Conservation (phyloP, 352 stramenopile genomes). For the Globisporangium carolinianum region DNA sequence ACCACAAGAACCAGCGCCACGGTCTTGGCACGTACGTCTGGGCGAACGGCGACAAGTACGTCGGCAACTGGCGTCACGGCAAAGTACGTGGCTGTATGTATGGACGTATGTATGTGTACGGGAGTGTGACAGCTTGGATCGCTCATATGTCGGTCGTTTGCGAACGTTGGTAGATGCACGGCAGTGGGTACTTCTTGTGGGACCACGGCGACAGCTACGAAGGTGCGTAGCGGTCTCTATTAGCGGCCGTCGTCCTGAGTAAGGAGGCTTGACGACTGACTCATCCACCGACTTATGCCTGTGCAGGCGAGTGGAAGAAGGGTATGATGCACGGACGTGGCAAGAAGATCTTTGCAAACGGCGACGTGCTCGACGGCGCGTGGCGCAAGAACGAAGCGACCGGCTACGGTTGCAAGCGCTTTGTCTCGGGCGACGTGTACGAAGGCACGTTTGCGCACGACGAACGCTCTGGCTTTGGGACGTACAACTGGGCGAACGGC, state of each 20-base stretch:
- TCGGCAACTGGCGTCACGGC: constrained; percentile 75
- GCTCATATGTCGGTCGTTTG: not conserved
- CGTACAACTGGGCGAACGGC: constrained; percentile 66
- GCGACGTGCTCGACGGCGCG: constrained; percentile 52
- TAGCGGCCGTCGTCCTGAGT: not conserved
- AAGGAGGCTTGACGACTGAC: not conserved
- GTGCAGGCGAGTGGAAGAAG: constrained; percentile 66
- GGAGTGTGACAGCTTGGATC: not conserved
- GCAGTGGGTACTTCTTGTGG: constrained; percentile 62
- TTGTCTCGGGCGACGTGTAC: constrained; percentile 62
- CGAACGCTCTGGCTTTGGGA: constrained; percentile 58
- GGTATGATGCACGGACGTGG: constrained; percentile 71
- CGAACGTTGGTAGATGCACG: constrained; percentile 49
- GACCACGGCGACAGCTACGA: constrained; percentile 73
- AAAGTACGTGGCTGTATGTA: constrained; percentile 33
- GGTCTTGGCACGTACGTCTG: constrained; percentile 82
- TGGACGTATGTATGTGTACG: not conserved
- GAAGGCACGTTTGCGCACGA: constrained; percentile 53
- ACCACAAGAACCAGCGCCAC: constrained; percentile 80
- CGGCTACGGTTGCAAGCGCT: constrained; percentile 59
- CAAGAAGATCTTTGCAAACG: constrained; percentile 54
- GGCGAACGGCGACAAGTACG: constrained; percentile 87
- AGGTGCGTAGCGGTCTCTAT: constrained; percentile 22
- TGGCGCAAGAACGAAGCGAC: constrained; percentile 59
- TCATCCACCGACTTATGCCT: not conserved